Conservation (phyloP, 441 rosid species). For the Croton setiger region DNA sequence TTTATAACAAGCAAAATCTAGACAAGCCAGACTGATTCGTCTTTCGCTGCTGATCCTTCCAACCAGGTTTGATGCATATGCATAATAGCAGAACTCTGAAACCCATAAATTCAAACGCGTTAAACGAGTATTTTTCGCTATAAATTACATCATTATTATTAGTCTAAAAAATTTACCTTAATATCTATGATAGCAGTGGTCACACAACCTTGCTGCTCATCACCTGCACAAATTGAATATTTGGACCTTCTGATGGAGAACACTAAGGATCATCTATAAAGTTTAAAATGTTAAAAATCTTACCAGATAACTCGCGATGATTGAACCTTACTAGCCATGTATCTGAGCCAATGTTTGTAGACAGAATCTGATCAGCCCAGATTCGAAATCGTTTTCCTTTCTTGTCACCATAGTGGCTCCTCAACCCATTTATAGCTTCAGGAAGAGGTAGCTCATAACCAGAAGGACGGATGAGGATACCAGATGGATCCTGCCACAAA, state of each 20-base stretch:
- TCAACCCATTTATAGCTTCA: conserved; percentile 46
- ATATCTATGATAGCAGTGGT: conserved; percentile 42
- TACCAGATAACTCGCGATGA: conserved; percentile 73
- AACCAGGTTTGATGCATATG: conserved; percentile 74
- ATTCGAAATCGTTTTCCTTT: conserved; percentile 63
- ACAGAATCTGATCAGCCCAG: conserved; percentile 76
- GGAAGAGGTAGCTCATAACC: conserved; percentile 56
- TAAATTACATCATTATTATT: neutral
- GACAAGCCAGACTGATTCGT: conserved; percentile 43
- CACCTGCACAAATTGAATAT: conserved; percentile 36
- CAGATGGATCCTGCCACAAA: conserved; percentile 52
- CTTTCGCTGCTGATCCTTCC: conserved; percentile 43
- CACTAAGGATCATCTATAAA: neutral
- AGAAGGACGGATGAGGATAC: conserved; percentile 62
- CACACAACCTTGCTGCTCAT: conserved; percentile 48
- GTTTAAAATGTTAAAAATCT: conserved; percentile 10
- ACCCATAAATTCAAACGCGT: neutral
- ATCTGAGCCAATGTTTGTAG: conserved; percentile 49
- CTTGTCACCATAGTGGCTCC: conserved; percentile 63
- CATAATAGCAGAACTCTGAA: conserved; percentile 30
- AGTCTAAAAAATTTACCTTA: conserved; percentile 42
- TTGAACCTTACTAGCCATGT: conserved; percentile 65
- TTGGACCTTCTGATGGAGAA: neutral
- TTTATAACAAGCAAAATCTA: conserved; percentile 3
- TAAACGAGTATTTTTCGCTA: neutral